A percentile compares a stretch with the other conserved stretches of the same genome.
These are phyloP conservation scores for Colletotrichum sp. DNA, from an alignment of 2,329 filamentous ascomycete species.

Conservation along the genomic window DNA sequence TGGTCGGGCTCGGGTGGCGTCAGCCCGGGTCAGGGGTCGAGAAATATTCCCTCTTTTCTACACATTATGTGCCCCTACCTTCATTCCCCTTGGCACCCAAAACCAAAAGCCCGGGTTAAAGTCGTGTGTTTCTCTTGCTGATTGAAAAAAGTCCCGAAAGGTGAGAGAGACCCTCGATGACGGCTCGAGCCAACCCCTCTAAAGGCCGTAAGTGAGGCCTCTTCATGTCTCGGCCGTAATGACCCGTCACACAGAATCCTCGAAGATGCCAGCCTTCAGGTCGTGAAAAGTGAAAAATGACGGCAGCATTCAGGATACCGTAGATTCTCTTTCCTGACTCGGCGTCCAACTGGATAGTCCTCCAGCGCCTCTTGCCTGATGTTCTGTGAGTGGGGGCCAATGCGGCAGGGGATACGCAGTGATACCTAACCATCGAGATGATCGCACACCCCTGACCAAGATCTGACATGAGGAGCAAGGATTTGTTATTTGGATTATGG, in stretches of 20 bases:
- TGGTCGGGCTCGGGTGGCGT: slow-evolving; percentile 13
- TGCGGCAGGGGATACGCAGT: background rate
- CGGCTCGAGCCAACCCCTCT: background rate
- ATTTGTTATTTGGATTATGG: background rate
- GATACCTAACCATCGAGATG: background rate
- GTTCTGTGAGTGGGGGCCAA: background rate
- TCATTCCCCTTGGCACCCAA: background rate
- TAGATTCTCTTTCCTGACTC: background rate
- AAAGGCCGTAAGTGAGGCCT: slow-evolving; percentile 14
- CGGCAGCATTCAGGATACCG: background rate
- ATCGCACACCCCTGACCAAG: background rate
- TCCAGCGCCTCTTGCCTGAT: background rate
- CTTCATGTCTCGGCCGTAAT: slow-evolving; percentile 8
- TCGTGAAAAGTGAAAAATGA: background rate
- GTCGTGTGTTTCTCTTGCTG: background rate
- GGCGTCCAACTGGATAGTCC: background rate
- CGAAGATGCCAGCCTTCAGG: background rate
- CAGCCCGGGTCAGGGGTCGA: background rate
- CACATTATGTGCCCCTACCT: background rate
- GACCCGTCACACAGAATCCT: background rate
- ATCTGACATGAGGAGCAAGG: background rate
- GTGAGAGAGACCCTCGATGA: background rate
- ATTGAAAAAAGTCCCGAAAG: background rate
- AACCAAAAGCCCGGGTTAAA: background rate
- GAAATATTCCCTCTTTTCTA: background rate